Conservation (phyloP, 495 filamentous ascomycete species). For the Hypomontagnella submonticulosa region DNA sequence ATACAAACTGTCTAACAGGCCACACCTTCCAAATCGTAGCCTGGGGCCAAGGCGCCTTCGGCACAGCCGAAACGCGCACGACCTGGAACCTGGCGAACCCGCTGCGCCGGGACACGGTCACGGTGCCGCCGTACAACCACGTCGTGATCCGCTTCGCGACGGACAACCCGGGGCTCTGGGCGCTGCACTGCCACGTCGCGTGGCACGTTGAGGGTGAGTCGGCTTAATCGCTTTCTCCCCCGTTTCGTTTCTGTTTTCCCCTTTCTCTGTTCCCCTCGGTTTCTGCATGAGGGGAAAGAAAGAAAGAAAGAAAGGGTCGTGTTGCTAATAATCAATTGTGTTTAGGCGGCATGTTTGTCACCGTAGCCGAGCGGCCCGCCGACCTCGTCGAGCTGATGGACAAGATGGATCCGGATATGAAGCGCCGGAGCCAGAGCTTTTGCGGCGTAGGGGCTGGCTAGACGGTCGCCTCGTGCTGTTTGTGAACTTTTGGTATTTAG, state of each 20-base stretch:
- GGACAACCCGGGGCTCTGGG: slow-evolving; percentile 52
- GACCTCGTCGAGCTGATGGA: slow-evolving; percentile 43
- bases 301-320: no score
- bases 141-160: slow-evolving; percentile 46
- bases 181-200: slow-evolving; percentile 50
- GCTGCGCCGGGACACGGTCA: slow-evolving; percentile 49
- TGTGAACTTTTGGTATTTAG: no score
- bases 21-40: slow-evolving; percentile 51
- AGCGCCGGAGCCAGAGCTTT: slow-evolving; percentile 36
- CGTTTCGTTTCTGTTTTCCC: not conserved
- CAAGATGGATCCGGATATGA: slow-evolving; percentile 34
- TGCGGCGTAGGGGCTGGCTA: slow-evolving; percentile 15
- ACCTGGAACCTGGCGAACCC: slow-evolving; percentile 47
- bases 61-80: slow-evolving; percentile 11
- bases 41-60: slow-evolving; percentile 47
- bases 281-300: no score
- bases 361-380: slow-evolving; percentile 44
- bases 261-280: not conserved
- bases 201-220: slow-evolving; percentile 49
- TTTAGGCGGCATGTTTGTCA: slow-evolving; percentile 48
- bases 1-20: slow-evolving; percentile 22
- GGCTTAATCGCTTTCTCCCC: not conserved
- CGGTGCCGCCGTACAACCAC: slow-evolving; percentile 44
- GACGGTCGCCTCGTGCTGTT: no score
- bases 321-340: not conserved